Evolutionary conservation across 768 basidiomycete genomes (phyloP).

Genomic region (Clavaria fumosa): DNA sequence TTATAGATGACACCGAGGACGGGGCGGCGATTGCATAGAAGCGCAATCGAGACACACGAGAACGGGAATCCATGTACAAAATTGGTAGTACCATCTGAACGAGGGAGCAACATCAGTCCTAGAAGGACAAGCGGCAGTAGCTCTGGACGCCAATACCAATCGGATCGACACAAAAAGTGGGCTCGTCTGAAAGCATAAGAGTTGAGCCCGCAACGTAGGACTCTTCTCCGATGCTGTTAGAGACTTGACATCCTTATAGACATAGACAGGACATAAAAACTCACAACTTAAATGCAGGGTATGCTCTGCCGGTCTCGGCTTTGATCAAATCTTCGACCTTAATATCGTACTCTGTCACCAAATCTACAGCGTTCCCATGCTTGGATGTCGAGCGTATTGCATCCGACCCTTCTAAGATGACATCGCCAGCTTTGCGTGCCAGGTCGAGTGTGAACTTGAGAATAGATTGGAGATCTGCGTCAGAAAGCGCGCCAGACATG

Average conservation of each 20-base stretch:
- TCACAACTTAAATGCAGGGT: slow-evolving; percentile 74
- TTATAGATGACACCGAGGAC: slow-evolving; percentile 88
- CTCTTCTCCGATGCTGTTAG: slow-evolving; percentile 80
- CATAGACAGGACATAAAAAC: slow-evolving; percentile 17
- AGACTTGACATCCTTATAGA: not conserved
- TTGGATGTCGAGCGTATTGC: slow-evolving; percentile 48
- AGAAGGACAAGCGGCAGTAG: too few species aligned
- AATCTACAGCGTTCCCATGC: slow-evolving; percentile 61
- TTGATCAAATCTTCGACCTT: slow-evolving; percentile 79
- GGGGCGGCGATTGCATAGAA: slow-evolving; percentile 69
- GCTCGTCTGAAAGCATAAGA: slow-evolving; percentile 62
- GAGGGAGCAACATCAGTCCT: too few species aligned
- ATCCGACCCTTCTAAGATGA: slow-evolving; percentile 65
- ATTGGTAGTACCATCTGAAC: slow-evolving; percentile 73
- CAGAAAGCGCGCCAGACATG: slow-evolving; percentile 27
- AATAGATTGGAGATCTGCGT: slow-evolving; percentile 39
- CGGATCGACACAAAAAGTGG: slow-evolving; percentile 94
- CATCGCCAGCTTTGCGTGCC: slow-evolving; percentile 55
- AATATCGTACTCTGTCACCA: slow-evolving; percentile 92
- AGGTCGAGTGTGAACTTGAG: slow-evolving; percentile 53
- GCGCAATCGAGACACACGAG: slow-evolving; percentile 81
- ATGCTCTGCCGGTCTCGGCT: slow-evolving; percentile 42
- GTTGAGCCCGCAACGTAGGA: slow-evolving; percentile 66
- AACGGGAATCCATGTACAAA: slow-evolving; percentile 79
- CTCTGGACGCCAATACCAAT: slow-evolving; percentile 50